These are phyloP conservation scores for Podospora pseudoanserina DNA, from an alignment of 495 filamentous ascomycete species.

Conservation along the genomic window DNA sequence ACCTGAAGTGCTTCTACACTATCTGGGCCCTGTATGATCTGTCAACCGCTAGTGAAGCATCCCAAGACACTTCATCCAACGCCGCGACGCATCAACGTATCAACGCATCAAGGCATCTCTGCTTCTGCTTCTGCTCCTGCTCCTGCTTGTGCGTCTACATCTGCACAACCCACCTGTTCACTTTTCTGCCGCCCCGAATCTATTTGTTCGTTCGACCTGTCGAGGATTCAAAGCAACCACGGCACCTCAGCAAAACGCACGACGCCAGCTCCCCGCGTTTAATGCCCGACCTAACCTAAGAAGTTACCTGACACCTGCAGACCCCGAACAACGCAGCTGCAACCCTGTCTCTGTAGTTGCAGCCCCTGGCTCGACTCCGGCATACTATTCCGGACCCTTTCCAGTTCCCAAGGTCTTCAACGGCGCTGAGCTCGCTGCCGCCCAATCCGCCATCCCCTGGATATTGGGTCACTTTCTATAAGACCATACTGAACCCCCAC, in stretches of 20 bases:
- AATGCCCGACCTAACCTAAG: conserved; percentile 38
- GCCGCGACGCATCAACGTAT: conserved; percentile 1
- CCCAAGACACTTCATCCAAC: conserved; percentile 10
- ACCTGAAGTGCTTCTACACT: not conserved
- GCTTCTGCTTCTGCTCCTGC: not conserved
- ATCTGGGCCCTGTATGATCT: not conserved
- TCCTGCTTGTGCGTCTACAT: not conserved
- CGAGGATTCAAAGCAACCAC: not conserved
- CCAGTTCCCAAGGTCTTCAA: conserved; percentile 22
- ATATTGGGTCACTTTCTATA: conserved; percentile 22
- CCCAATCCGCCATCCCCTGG: conserved; percentile 17
- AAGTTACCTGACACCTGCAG: conserved; percentile 5
- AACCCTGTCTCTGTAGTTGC: conserved; percentile 11
- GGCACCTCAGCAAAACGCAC: conserved; percentile 15
- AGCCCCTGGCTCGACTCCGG: conserved; percentile 16
- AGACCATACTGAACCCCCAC: conserved; percentile 23
- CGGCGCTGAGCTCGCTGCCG: conserved; percentile 14
- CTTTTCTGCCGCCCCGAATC: conserved; percentile 13
- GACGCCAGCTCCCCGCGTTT: conserved; percentile 34
- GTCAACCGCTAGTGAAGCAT: not conserved
- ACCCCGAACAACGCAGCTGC: conserved; percentile 12
- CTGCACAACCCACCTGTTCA: conserved; percentile 3
- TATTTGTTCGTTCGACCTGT: conserved; percentile 11
- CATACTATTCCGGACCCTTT: conserved; percentile 21
- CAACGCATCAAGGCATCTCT: not conserved